These are phyloP conservation scores for Didymosphaeria variabile DNA, from an alignment of 2,329 filamentous ascomycete species.

Conservation along the genomic window DNA sequence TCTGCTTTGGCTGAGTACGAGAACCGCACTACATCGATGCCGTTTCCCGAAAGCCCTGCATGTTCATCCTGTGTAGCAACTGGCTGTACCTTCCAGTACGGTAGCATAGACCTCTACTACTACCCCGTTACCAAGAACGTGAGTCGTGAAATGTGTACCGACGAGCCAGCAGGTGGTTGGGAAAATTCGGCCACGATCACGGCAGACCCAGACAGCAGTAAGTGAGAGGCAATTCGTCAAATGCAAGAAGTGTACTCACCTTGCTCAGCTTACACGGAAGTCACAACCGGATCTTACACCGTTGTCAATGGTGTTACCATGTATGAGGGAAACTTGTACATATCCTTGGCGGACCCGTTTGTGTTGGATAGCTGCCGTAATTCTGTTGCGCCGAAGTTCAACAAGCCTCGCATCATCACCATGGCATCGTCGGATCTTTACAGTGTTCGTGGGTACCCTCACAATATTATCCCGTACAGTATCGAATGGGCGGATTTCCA, in stretches of 20 bases:
- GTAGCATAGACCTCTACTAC: constrained; percentile 24
- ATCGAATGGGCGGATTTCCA: constrained; percentile 16
- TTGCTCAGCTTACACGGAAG: constrained; percentile 21
- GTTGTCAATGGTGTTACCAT: constrained; percentile 27
- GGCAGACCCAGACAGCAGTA: constrained; percentile 22
- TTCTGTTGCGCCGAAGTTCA: constrained; percentile 1
- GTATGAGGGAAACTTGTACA: constrained; percentile 30
- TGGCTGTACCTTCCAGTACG: constrained; percentile 25
- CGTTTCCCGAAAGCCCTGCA: constrained; percentile 14
- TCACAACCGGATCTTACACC: constrained; percentile 27
- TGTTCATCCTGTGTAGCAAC: constrained; percentile 28
- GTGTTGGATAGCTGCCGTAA: constrained; percentile 26
- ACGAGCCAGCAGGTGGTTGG: constrained; percentile 17
- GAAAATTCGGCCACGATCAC: constrained; percentile 13
- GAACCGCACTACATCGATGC: background rate
- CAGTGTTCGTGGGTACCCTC: constrained; percentile 24
- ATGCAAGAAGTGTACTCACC: background rate
- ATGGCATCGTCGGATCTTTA: constrained; percentile 27
- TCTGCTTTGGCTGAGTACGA: constrained; percentile 18
- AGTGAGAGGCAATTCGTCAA: background rate
- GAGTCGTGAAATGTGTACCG: constrained; percentile 25
- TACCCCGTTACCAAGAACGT: constrained; percentile 25
- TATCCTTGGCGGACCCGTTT: constrained; percentile 22
- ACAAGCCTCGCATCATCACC: constrained; percentile 20
- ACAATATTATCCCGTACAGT: constrained; percentile 15